Conservation (phyloP, 768 basidiomycete genomes). For the Calocybe gangraenosa region DNA sequence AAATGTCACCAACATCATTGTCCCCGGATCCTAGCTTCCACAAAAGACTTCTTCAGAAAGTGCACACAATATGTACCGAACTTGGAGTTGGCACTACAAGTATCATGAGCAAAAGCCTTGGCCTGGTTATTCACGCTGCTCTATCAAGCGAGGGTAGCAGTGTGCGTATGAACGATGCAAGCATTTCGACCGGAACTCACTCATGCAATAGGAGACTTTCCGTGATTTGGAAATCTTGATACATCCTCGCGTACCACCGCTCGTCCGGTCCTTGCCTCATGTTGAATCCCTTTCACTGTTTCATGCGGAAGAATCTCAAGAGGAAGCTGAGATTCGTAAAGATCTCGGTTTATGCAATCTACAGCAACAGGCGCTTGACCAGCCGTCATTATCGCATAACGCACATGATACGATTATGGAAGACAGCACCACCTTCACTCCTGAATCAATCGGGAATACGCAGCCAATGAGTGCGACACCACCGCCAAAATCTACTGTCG, state of each 20-base stretch:
- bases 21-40: slow-evolving; percentile 53
- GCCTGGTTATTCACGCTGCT: slow-evolving; percentile 39
- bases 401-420: slow-evolving; percentile 24
- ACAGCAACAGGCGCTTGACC: slow-evolving; percentile 1
- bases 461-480: not conserved
- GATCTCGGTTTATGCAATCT: slow-evolving; percentile 31
- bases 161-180: slow-evolving; percentile 8
- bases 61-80: slow-evolving; percentile 45
- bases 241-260: slow-evolving; percentile 77
- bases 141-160: slow-evolving; percentile 9
- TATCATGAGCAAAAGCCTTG: slow-evolving; percentile 57
- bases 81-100: slow-evolving; percentile 51
- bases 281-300: slow-evolving; percentile 60
- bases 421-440: slow-evolving; percentile 7
- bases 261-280: slow-evolving; percentile 63
- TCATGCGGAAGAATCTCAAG: slow-evolving; percentile 57
- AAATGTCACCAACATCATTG: slow-evolving; percentile 48
- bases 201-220: slow-evolving; percentile 18
- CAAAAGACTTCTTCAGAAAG: slow-evolving; percentile 34
- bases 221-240: slow-evolving; percentile 56
- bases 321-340: slow-evolving; percentile 49
- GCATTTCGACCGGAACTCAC: not conserved
- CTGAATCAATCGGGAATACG: not conserved
- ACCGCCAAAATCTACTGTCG: not conserved
- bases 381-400: slow-evolving; percentile 13